A percentile compares a stretch with the other conserved stretches of the same genome.
Evolutionary conservation across 1,284 basidiomycete genomes (phyloP).

Genomic region (Ustilago xerochloae): DNA sequence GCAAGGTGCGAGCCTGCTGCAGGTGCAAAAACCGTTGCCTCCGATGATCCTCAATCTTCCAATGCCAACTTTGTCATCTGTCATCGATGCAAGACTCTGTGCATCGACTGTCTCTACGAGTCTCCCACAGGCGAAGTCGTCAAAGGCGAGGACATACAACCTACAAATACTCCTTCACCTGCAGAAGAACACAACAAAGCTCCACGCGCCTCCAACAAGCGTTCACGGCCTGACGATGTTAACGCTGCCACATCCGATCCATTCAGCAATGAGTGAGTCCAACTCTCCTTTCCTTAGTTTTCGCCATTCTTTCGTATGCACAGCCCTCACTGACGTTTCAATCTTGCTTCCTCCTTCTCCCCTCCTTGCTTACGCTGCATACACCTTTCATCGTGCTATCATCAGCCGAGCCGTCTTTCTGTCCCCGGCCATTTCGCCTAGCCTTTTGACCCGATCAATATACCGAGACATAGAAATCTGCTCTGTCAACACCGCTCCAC

Average conservation of each 20-base stretch:
- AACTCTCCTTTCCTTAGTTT: too few species aligned
- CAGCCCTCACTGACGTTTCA: too few species aligned
- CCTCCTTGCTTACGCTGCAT: too few species aligned
- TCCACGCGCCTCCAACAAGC: conserved; percentile 24
- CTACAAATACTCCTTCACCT: conserved; percentile 14
- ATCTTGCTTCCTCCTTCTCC: too few species aligned
- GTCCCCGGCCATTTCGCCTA: conserved; percentile 33
- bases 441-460: conserved; percentile 25
- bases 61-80: conserved; percentile 25
- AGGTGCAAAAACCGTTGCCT: not conserved
- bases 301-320: too few species aligned
- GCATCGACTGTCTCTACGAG: conserved; percentile 49
- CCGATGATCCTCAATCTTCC: conserved; percentile 21
- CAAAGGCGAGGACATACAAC: conserved; percentile 25
- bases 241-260: conserved; percentile 8
- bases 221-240: conserved; percentile 14
- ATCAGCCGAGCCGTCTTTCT: conserved; percentile 43
- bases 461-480: conserved; percentile 40
- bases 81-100: conserved; percentile 50
- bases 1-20: conserved; percentile 41
- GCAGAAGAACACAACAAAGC: conserved; percentile 13
- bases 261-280: conserved; percentile 24
- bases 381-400: too few species aligned
- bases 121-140: conserved; percentile 28
- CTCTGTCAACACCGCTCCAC: conserved; percentile 17